Conservation (phyloP, 2,329 filamentous ascomycete genomes). For the Neoscytalidium dimidiatum region DNA sequence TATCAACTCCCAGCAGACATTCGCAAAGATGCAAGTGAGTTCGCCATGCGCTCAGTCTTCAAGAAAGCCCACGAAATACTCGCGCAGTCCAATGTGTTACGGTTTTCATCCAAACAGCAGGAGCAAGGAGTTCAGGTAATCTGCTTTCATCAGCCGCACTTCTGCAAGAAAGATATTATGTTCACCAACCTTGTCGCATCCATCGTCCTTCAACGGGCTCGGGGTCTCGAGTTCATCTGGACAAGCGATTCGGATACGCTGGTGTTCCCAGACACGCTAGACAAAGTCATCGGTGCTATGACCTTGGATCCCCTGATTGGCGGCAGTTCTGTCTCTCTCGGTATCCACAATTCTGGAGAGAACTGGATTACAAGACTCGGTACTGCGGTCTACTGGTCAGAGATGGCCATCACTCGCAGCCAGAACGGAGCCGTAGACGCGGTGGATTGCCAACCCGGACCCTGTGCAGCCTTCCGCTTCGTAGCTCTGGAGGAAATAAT, state of each 20-base stretch:
- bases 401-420: constrained; percentile 37
- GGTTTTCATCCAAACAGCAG: too few species aligned
- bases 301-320: constrained; percentile 36
- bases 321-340: constrained; percentile 36
- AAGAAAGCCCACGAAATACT: constrained; percentile 21
- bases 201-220: constrained; percentile 34
- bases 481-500: constrained; percentile 32
- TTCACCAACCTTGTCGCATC: constrained; percentile 40
- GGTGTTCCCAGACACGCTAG: constrained; percentile 31
- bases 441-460: constrained; percentile 41
- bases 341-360: constrained; percentile 37
- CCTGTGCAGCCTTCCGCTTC: constrained; percentile 38
- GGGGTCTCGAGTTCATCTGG: constrained; percentile 38
- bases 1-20: neutral
- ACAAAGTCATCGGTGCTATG: constrained; percentile 32
- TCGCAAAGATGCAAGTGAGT: neutral
- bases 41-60: neutral
- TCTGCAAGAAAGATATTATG: constrained; percentile 44
- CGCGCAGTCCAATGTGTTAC: neutral
- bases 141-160: constrained; percentile 39
- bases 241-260: constrained; percentile 41
- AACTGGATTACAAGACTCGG: constrained; percentile 33
- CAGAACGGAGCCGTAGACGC: constrained; percentile 32
- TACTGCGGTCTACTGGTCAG: constrained; percentile 37
- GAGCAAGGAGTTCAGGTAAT: constrained; percentile 25